Evolutionary conservation across 2,329 filamentous ascomycete genomes (phyloP).

Genomic region (Cladosporium austrohemisphaericum): DNA sequence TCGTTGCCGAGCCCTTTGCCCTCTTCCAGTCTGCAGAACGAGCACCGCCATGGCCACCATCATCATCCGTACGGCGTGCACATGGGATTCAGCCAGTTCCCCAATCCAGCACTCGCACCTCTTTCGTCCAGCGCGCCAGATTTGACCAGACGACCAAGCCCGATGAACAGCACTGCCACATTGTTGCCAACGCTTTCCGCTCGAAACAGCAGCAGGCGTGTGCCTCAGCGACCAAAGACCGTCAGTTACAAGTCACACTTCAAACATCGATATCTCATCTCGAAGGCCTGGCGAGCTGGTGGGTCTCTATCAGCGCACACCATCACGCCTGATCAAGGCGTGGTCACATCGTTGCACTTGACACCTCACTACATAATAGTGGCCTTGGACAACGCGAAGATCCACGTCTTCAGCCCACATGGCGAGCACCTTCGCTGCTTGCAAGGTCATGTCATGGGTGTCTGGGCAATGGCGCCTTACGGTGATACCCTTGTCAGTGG

Average conservation of each 20-base stretch:
- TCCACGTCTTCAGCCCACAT: conserved; percentile 93
- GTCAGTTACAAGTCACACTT: conserved; percentile 94
- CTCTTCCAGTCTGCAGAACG: conserved; percentile 18
- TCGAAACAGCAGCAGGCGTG: conserved; percentile 25
- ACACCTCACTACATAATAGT: conserved; percentile 97
- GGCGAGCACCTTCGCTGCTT: conserved; percentile 84
- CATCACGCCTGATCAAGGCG: conserved; percentile 93
- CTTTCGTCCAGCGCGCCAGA: conserved; percentile 48
- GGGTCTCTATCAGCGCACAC: conserved; percentile 79
- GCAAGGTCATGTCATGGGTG: conserved; percentile 96
- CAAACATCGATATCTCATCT: conserved; percentile 94
- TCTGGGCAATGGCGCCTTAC: conserved; percentile 99
- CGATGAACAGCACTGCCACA: conserved; percentile 18
- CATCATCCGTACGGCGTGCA: conserved; percentile 26
- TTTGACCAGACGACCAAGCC: conserved; percentile 33
- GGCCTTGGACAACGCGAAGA: conserved; percentile 95
- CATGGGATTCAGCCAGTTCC: conserved; percentile 22
- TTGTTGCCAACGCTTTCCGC: conserved; percentile 25
- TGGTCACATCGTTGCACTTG: conserved; percentile 91
- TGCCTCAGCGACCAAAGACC: conserved; percentile 55
- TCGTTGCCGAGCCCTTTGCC: conserved; percentile 11
- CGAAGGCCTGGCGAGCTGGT: conserved; percentile 92
- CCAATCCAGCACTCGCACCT: conserved; percentile 32
- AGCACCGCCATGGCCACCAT: conserved; percentile 23
- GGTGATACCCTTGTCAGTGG: conserved; percentile 92